These are phyloP conservation scores for Fusarium sp. DNA, from an alignment of 2,329 filamentous ascomycete species.

Conservation along the genomic window DNA sequence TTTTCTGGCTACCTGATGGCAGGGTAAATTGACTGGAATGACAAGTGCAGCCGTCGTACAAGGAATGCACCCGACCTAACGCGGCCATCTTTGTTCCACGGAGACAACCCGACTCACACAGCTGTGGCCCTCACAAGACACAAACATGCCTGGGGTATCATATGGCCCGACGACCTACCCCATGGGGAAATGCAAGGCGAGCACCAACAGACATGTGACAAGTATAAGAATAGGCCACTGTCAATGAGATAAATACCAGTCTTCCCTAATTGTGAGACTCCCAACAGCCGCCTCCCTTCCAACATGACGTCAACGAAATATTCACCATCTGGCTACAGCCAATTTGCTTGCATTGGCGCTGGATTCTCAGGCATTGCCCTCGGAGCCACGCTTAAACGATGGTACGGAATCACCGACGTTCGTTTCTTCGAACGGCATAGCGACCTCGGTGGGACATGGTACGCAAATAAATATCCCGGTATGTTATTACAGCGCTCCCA, in stretches of 20 bases:
- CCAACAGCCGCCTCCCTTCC: neutral
- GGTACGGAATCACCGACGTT: neutral
- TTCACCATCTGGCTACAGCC: neutral
- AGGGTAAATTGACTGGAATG: neutral
- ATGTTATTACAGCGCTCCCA: neutral
- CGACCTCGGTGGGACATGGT: slow-evolving; percentile 1
- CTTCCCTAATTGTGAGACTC: neutral
- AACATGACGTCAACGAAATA: neutral
- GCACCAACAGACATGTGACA: neutral
- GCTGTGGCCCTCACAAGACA: neutral
- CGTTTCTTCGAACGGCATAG: neutral
- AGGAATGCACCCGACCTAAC: neutral
- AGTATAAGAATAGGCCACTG: neutral
- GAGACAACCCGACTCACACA: neutral
- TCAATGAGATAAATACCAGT: neutral
- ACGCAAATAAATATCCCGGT: neutral
- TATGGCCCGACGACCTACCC: neutral
- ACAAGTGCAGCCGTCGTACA: neutral
- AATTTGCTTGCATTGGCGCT: neutral
- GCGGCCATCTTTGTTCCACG: neutral
- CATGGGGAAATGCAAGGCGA: neutral
- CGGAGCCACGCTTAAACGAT: neutral
- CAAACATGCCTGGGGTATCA: neutral
- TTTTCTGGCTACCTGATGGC: neutral
- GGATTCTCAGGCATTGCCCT: neutral